These are phyloP conservation scores for Penicillium parvum DNA, from an alignment of 495 filamentous ascomycete species.

Conservation along the genomic window DNA sequence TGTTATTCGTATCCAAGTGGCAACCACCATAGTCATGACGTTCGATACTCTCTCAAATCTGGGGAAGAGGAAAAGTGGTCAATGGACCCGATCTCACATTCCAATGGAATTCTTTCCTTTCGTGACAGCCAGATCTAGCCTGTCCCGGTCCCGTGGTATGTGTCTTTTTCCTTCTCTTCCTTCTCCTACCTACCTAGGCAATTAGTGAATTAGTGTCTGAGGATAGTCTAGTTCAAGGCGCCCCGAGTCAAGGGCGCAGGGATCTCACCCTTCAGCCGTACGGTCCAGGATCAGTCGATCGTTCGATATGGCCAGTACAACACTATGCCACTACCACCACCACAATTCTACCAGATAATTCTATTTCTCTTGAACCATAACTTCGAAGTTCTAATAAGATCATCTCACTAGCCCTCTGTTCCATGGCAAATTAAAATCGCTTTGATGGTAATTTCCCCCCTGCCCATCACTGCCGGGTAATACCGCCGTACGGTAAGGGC, in stretches of 20 bases:
- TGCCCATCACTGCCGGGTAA: conserved; percentile 3
- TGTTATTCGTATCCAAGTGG: conserved; percentile 18
- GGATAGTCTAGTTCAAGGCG: background rate
- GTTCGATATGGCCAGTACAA: too few species aligned
- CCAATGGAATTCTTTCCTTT: background rate
- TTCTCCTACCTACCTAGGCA: conserved; percentile 1
- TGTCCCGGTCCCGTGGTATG: too few species aligned
- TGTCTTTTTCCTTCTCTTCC: too few species aligned
- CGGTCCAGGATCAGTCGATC: background rate
- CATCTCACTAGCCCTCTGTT: too few species aligned
- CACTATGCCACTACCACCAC: too few species aligned
- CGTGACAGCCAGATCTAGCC: background rate
- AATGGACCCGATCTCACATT: background rate
- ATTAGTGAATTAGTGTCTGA: background rate
- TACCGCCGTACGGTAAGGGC: conserved; percentile 9
- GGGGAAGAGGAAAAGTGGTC: background rate
- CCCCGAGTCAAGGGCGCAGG: conserved; percentile 5
- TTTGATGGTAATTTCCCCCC: background rate
- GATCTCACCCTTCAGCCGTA: background rate
- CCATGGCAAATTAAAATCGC: too few species aligned
- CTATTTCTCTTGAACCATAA: too few species aligned
- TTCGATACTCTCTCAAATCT: conserved; percentile 9
- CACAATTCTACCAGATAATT: too few species aligned
- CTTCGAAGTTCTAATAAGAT: too few species aligned
- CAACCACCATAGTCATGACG: conserved; percentile 29